Conservation (phyloP, 2,329 filamentous ascomycete genomes). For the Ophiocordyceps camponoti-leonardi region DNA sequence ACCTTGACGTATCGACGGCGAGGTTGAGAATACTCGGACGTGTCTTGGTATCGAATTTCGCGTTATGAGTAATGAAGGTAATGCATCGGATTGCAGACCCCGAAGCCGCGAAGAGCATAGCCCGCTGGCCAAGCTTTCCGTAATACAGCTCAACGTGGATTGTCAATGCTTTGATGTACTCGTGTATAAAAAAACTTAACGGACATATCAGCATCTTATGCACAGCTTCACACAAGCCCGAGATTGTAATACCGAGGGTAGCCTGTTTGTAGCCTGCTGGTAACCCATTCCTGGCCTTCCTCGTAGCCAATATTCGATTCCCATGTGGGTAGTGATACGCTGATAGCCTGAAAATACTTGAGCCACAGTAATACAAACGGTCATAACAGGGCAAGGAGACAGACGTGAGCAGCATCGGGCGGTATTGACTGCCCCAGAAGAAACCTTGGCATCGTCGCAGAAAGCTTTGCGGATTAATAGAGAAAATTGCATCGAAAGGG, state of each 20-base stretch:
- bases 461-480: no score
- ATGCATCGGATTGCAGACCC: slow-evolving; percentile 54
- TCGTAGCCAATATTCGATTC: slow-evolving; percentile 81
- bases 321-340: slow-evolving; percentile 93
- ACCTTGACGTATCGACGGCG: slow-evolving; percentile 37
- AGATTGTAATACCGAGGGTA: slow-evolving; percentile 54
- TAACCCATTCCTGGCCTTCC: slow-evolving; percentile 77
- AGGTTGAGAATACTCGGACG: slow-evolving; percentile 44
- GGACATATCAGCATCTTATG: not conserved
- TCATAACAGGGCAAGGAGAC: no score
- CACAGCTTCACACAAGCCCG: no score
- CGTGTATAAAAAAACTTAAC: slow-evolving; percentile 84
- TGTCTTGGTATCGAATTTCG: slow-evolving; percentile 29
- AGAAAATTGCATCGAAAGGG: no score
- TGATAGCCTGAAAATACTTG: slow-evolving; percentile 52
- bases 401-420: no score
- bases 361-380: no score
- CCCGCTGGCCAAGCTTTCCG: slow-evolving; percentile 44
- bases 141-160: slow-evolving; percentile 46
- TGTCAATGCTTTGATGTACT: slow-evolving; percentile 59
- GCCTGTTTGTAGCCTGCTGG: slow-evolving; percentile 69
- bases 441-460: no score
- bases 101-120: slow-evolving; percentile 69
- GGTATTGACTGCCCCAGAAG: no score
- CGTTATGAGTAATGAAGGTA: slow-evolving; percentile 50